Base-by-base conservation (phyloP, 495 filamentous ascomycete genomes). In the Talaromyces liani region DNA sequence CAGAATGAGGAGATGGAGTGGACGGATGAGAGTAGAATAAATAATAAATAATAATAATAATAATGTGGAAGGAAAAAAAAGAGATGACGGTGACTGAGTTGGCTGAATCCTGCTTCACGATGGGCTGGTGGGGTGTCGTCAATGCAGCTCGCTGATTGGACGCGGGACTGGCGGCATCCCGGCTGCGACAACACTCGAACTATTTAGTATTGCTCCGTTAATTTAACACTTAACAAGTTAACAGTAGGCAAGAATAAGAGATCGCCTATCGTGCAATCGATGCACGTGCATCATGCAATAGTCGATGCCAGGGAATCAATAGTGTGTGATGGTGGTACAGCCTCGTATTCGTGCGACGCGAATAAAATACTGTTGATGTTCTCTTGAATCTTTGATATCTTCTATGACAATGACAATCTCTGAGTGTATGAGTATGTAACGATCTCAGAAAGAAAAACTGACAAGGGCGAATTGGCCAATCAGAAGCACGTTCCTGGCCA, bases 11-110 rank as follows among this genome's bases (percentile, higher is more conserved):
- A 64, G 64, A 56, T 56, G 27, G 27, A 56, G 29, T 56, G 51
- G n/a, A 60, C 18, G 63, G 62, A 29, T 10, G 34, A 49, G 4
- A 57, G 36, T 56, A 63, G 60, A 62, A 54, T 6, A 31, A 31
- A 31, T 31, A 31, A 31, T 31, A 31, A 31, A 31, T 31, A 31
- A 2, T 5, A 31, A 31, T 31, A n/a, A n/a, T n/a, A n/a, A n/a
- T n/a, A n/a, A n/a, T n/a, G n/a, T n/a, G n/a, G 20, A 27, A 64
- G 58, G 61, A 65, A 31, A 9, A 22, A 58, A 34, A 3, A 47
- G 64, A 59, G 34, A 64, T 58, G 24, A 53, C 58, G 18, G 55
- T 27, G 31, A 34, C 51, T 27, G n/a, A 49, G 18, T 8, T 20
- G 18, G 45, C 36, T 49, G 45, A 49, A 49, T 49, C 45, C 45